Percentiles rank a stretch among this genome's conserved stretches.
Conservation (phyloP, 345 rosid species). For the Turritis glabra region DNA sequence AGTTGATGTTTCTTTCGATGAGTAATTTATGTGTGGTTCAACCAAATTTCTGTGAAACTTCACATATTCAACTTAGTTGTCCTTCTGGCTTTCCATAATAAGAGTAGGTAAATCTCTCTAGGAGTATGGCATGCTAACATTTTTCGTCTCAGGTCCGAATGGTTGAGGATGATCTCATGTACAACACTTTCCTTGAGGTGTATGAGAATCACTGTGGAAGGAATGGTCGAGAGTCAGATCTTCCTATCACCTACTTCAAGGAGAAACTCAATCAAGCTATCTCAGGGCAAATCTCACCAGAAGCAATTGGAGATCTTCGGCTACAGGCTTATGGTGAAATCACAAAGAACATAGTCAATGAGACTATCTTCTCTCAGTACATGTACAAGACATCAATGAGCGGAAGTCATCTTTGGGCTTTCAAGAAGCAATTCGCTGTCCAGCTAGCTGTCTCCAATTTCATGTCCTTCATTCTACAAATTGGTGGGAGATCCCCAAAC, state of each 20-base stretch:
- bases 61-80: neutral
- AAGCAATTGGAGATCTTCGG: slow-evolving; percentile 89
- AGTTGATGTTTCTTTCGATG: slow-evolving; percentile 13
- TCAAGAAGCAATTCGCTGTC: slow-evolving; percentile 92
- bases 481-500: slow-evolving; percentile 95
- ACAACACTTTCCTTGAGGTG: slow-evolving; percentile 94
- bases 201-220: slow-evolving; percentile 97
- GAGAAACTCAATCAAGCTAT: slow-evolving; percentile 93
- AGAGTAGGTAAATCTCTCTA: neutral
- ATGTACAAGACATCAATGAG: slow-evolving; percentile 85
- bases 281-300: slow-evolving; percentile 82
- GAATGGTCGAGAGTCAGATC: slow-evolving; percentile 85
- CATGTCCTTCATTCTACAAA: slow-evolving; percentile 95
- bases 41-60: neutral
- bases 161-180: slow-evolving; percentile 98
- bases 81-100: neutral
- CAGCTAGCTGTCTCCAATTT: slow-evolving; percentile 95
- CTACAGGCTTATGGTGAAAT: slow-evolving; percentile 85
- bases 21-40: neutral
- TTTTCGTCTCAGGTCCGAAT: slow-evolving; percentile 70
- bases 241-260: slow-evolving; percentile 85
- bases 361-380: slow-evolving; percentile 87
- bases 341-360: slow-evolving; percentile 67
- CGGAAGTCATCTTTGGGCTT: slow-evolving; percentile 93
- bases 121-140: slow-evolving; percentile 26